phyloP scores from a whole-genome alignment of 164 flowering plant species.

The Magnolia changhungtana region DNA sequence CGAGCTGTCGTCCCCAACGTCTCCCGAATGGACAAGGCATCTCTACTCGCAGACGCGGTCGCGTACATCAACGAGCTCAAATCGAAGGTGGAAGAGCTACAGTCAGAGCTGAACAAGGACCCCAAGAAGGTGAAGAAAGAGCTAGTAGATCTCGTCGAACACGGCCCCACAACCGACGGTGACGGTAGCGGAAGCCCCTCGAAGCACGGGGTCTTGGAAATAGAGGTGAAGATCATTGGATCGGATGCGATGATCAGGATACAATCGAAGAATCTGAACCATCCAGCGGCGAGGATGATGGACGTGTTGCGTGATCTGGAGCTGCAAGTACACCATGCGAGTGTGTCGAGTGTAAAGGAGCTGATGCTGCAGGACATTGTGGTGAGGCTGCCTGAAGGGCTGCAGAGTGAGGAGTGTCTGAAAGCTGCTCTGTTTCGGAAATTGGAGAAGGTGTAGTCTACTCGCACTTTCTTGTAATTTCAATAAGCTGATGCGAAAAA shows the following conservation, averaged over 20 bases:
- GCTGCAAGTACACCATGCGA: slow-evolving; percentile 60
- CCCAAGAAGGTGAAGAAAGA: slow-evolving; percentile 29
- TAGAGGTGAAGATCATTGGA: slow-evolving; percentile 66
- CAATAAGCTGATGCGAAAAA: no score
- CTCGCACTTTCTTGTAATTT: background rate
- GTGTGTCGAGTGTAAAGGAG: slow-evolving; percentile 51
- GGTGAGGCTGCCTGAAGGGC: slow-evolving; percentile 42
- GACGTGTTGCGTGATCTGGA: slow-evolving; percentile 53
- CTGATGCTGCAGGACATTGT: slow-evolving; percentile 74
- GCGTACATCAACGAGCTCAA: slow-evolving; percentile 62
- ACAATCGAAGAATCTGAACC: slow-evolving; percentile 45
- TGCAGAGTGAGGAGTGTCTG: slow-evolving; percentile 36
- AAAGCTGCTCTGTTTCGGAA: slow-evolving; percentile 33
- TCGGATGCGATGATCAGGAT: slow-evolving; percentile 64
- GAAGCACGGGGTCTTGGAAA: slow-evolving; percentile 21
- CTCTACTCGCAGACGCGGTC: slow-evolving; percentile 71
- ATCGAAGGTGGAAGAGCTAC: slow-evolving; percentile 42
- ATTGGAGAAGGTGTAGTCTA: slow-evolving; percentile 12
- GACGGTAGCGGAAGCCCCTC: background rate
- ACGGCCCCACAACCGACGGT: background rate
- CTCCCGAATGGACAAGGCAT: slow-evolving; percentile 87
- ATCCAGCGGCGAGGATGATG: slow-evolving; percentile 61
- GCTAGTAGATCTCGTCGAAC: slow-evolving; percentile 11
- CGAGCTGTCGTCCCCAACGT: slow-evolving; percentile 86
- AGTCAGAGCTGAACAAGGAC: slow-evolving; percentile 26